Conservation (phyloP, 1,139 yeast genomes). For the Zygosaccharomyces pseudobailii region DNA sequence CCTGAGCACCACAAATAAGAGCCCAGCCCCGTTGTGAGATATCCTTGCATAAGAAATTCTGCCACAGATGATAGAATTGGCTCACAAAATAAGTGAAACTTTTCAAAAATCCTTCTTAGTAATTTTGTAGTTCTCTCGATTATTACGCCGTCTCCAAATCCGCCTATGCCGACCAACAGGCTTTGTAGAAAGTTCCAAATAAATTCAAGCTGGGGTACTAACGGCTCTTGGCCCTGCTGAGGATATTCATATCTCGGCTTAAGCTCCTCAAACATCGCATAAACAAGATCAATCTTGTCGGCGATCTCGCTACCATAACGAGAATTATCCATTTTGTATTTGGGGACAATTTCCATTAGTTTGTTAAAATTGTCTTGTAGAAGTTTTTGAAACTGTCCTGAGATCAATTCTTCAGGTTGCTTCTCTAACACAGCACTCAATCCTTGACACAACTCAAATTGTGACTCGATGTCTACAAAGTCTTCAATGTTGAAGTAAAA, state of each 20-base stretch:
- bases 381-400: constrained; percentile 51
- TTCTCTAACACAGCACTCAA: constrained; percentile 76
- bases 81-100: constrained; percentile 46
- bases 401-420: constrained; percentile 43
- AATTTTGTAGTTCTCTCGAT: constrained; percentile 72
- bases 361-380: constrained; percentile 60
- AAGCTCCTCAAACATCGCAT: constrained; percentile 64
- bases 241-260: constrained; percentile 39
- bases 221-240: constrained; percentile 30
- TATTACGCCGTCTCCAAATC: constrained; percentile 22
- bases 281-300: constrained; percentile 69
- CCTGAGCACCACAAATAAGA: constrained; percentile 93
- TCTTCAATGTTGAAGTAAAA: constrained; percentile 63
- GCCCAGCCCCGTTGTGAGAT: constrained; percentile 64
- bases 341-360: constrained; percentile 34
- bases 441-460: constrained; percentile 83
- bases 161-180: constrained; percentile 24
- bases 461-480: constrained; percentile 59
- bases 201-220: constrained; percentile 25
- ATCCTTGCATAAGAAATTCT: constrained; percentile 59
- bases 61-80: constrained; percentile 65
- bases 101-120: constrained; percentile 59
- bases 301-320: constrained; percentile 50
- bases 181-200: constrained; percentile 26
- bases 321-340: constrained; percentile 29